A percentile compares a stretch with the other conserved stretches of the same genome.
Conservation (phyloP, 331 rosid species). For the Pyrus hybrid region DNA sequence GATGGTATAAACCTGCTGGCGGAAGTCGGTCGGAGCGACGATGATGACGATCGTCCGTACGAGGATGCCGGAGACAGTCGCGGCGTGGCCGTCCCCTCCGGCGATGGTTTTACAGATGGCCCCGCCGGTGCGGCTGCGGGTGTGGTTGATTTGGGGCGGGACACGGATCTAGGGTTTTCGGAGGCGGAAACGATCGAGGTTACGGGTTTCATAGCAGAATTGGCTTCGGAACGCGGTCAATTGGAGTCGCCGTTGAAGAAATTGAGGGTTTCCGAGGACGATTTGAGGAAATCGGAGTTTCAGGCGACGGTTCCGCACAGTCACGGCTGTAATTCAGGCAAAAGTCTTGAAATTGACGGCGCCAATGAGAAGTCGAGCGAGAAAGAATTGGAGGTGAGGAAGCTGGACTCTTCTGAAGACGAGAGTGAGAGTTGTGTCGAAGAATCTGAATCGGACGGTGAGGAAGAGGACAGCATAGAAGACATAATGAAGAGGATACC, state of each 20-base stretch:
- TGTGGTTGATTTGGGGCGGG: slow-evolving; percentile 27
- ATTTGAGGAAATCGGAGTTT: neutral
- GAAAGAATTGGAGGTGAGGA: slow-evolving; percentile 2
- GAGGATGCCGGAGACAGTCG: neutral
- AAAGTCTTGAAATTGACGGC: neutral
- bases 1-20: slow-evolving; percentile 1
- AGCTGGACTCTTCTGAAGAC: neutral
- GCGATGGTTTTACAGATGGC: neutral
- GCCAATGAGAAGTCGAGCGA: neutral
- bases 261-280: slow-evolving; percentile 14
- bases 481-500: neutral
- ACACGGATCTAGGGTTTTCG: slow-evolving; percentile 24
- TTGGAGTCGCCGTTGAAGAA: slow-evolving; percentile 18
- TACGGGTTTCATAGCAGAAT: slow-evolving; percentile 5
- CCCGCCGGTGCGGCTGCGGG: neutral
- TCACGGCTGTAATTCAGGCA: neutral
- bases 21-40: neutral
- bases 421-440: neutral
- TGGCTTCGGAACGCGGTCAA: neutral
- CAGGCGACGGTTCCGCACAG: neutral
- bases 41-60: neutral
- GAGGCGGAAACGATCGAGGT: neutral
- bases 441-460: neutral
- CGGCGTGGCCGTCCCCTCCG: slow-evolving; percentile 2
- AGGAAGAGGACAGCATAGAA: neutral